Conservation (phyloP, 306 rosid genomes). For the Prunus armeniaca region DNA sequence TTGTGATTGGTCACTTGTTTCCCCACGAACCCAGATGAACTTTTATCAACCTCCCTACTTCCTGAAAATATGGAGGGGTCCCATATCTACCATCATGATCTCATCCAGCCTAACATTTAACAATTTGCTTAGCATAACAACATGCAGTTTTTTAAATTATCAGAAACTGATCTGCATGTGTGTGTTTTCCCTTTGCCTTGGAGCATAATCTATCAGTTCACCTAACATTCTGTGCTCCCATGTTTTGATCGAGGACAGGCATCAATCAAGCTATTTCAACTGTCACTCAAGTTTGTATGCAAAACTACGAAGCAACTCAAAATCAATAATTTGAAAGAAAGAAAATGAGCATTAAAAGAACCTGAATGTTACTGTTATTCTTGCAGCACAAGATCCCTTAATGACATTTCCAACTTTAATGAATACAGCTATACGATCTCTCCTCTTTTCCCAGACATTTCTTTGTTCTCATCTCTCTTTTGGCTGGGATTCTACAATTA, state of each 20-base stretch:
- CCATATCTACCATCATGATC: too few species aligned
- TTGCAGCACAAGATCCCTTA: constrained; percentile 25
- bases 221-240: too few species aligned
- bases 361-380: constrained; percentile 31
- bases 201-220: neutral
- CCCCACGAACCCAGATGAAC: too few species aligned
- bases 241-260: too few species aligned
- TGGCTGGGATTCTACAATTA: constrained; percentile 21
- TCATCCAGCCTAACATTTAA: too few species aligned
- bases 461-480: neutral
- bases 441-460: neutral
- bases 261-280: neutral
- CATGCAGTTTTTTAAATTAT: too few species aligned
- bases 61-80: too few species aligned
- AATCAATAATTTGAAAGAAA: neutral
- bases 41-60: too few species aligned
- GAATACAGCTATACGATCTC: constrained; percentile 30
- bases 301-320: neutral
- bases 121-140: too few species aligned
- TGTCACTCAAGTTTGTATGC: neutral
- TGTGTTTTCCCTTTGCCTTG: neutral
- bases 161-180: neutral
- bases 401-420: constrained; percentile 16
- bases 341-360: constrained; percentile 15
- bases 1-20: too few species aligned